A percentile compares a stretch with the other conserved stretches of the same genome.
Evolutionary conservation across 2,329 filamentous ascomycete species (phyloP).

Genomic region (Colletotrichum caudatum): DNA sequence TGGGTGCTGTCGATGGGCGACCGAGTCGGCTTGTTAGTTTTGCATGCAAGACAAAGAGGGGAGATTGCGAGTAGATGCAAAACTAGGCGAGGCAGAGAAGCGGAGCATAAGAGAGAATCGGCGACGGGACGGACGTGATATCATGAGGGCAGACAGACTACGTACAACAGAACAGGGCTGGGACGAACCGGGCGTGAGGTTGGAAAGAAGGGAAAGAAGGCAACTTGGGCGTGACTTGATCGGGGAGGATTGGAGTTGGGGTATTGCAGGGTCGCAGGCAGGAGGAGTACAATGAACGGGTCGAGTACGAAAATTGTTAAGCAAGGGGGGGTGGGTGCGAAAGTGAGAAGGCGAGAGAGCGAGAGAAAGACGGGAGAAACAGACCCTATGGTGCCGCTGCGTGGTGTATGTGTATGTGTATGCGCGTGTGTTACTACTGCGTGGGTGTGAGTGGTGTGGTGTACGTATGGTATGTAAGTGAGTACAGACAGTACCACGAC

Average conservation of each 20-base stretch:
- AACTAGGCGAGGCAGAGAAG: conserved; percentile 17
- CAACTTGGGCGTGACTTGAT: conserved; percentile 21
- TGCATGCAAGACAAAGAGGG: conserved; percentile 5
- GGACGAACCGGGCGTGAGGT: conserved; percentile 38
- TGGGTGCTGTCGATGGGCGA: conserved; percentile 28
- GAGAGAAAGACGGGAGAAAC: neutral
- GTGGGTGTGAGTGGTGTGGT: conserved; percentile 16
- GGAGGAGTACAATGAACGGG: conserved; percentile 21
- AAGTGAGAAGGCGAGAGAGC: neutral
- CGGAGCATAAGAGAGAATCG: conserved; percentile 30
- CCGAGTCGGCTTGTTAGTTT: conserved; percentile 34
- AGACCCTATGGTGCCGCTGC: conserved; percentile 4
- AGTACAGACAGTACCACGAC: neutral
- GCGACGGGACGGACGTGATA: conserved; percentile 34
- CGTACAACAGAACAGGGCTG: conserved; percentile 38
- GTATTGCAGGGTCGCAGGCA: conserved; percentile 6
- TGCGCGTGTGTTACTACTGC: neutral
- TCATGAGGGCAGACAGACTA: conserved; percentile 37
- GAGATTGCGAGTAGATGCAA: neutral
- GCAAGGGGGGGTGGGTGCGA: conserved; percentile 24
- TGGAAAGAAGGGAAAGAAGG: conserved; percentile 30
- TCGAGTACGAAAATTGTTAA: conserved; percentile 41
- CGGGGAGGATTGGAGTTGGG: conserved; percentile 35
- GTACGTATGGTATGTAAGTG: neutral
- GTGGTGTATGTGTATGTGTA: neutral